Conservation (phyloP, 2,329 filamentous ascomycete genomes). For the Phialemoniopsis sp. region DNA sequence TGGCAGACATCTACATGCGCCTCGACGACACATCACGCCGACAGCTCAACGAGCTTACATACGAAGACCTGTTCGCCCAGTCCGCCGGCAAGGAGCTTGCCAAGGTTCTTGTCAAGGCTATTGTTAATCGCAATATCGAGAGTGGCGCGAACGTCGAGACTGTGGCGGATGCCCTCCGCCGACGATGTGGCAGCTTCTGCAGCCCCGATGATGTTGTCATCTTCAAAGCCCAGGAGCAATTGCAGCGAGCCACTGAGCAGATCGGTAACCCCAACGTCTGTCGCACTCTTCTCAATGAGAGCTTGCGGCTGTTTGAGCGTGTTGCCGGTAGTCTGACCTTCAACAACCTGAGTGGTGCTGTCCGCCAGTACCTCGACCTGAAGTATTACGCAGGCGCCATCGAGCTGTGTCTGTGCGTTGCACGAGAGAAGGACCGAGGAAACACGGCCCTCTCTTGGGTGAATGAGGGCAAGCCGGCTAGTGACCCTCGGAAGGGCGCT, state of each 20-base stretch:
- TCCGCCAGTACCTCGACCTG: conserved; percentile 74
- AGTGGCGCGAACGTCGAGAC: conserved; percentile 97
- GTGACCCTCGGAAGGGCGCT: conserved; percentile 63
- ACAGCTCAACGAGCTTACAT: conserved; percentile 74
- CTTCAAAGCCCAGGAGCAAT: conserved; percentile 94
- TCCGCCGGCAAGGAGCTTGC: conserved; percentile 80
- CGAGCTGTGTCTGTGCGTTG: conserved; percentile 78
- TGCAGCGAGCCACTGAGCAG: conserved; percentile 83
- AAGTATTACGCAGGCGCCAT: conserved; percentile 94
- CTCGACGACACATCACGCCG: conserved; percentile 68
- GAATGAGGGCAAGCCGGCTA: conserved; percentile 70
- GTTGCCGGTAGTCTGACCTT: conserved; percentile 80
- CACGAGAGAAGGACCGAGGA: conserved; percentile 78
- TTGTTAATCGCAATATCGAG: conserved; percentile 96
- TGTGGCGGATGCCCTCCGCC: conserved; percentile 86
- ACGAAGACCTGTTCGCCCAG: conserved; percentile 81
- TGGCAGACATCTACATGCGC: conserved; percentile 79
- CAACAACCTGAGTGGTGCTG: conserved; percentile 73
- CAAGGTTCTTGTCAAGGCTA: conserved; percentile 92
- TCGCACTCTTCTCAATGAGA: conserved; percentile 80
- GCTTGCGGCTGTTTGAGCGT: conserved; percentile 80
- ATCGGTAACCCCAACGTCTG: conserved; percentile 71
- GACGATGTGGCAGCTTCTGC: conserved; percentile 94
- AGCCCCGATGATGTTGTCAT: conserved; percentile 95
- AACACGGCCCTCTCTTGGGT: conserved; percentile 84